phyloP scores from a whole-genome alignment of 2,329 filamentous ascomycete genomes.

The Cytospora mali region DNA sequence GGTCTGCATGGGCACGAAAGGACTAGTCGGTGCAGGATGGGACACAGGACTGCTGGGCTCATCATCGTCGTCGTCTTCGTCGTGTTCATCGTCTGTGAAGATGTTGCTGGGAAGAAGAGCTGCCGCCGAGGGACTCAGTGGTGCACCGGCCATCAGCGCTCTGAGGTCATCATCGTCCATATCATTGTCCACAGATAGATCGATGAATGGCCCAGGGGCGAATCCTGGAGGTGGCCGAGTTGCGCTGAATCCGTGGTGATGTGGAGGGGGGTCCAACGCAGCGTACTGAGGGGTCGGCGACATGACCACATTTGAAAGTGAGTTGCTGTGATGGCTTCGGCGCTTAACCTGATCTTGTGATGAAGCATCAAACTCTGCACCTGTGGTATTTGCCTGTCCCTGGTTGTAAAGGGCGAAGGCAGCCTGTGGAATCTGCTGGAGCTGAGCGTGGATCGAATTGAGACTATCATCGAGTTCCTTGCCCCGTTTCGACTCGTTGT shows the following conservation, averaged over 20 bases:
- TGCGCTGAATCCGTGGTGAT: conserved; percentile 12
- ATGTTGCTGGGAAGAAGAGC: conserved; percentile 72
- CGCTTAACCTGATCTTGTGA: conserved; percentile 48
- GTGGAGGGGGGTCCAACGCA: conserved; percentile 35
- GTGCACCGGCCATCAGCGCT: conserved; percentile 64
- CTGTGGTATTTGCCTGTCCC: conserved; percentile 45
- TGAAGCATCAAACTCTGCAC: conserved; percentile 51
- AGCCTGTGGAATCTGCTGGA: conserved; percentile 40
- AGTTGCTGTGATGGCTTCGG: conserved; percentile 52
- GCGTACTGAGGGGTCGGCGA: conserved; percentile 46
- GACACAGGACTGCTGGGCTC: conserved; percentile 53
- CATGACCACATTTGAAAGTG: conserved; percentile 45
- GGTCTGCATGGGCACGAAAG: conserved; percentile 39
- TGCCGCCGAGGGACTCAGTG: conserved; percentile 76
- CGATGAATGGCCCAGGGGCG: conserved; percentile 56
- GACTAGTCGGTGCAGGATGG: conserved; percentile 38
- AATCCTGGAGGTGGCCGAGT: conserved; percentile 48
- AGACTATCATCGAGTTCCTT: conserved; percentile 53
- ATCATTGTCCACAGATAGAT: conserved; percentile 46
- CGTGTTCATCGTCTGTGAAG: conserved; percentile 60
- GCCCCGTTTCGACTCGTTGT: conserved; percentile 50
- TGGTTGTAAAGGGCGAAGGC: conserved; percentile 47
- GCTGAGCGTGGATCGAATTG: conserved; percentile 49
- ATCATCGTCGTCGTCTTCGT: conserved; percentile 67
- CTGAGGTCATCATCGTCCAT: conserved; percentile 63